These are phyloP conservation scores for Basidiobolus heterosporus DNA, from an alignment of 371 early-diverging fungal genomes.

Conservation along the genomic window DNA sequence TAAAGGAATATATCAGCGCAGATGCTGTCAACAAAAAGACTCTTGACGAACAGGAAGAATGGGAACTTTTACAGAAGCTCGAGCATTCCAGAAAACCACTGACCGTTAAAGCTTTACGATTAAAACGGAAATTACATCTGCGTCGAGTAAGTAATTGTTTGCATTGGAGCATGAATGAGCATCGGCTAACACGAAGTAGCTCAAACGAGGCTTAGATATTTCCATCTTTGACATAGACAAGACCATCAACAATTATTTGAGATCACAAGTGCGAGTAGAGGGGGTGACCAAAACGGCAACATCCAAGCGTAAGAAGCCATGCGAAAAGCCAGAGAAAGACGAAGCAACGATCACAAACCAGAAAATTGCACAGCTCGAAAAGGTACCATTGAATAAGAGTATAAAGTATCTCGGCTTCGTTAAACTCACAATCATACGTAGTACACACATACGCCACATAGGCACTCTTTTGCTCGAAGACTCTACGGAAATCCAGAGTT, in stretches of 20 bases:
- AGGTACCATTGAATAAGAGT: too few relatives aligned
- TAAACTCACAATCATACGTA: background rate
- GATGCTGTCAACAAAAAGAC: background rate
- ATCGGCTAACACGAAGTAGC: background rate
- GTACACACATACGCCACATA: conserved; percentile 33
- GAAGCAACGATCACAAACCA: too few relatives aligned
- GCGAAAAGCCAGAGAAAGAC: too few relatives aligned
- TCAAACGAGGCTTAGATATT: background rate
- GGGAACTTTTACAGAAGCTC: conserved; percentile 32
- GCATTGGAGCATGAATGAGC: background rate
- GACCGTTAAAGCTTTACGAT: conserved; percentile 27
- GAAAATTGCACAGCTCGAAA: too few relatives aligned
- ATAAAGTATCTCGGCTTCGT: too few relatives aligned
- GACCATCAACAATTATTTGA: too few relatives aligned
- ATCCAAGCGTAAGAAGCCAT: too few relatives aligned
- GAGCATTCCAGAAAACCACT: conserved; percentile 28
- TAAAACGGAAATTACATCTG: conserved; percentile 45
- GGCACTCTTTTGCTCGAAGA: conserved; percentile 51
- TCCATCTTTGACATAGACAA: background rate
- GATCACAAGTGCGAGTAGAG: too few relatives aligned
- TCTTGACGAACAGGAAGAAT: conserved; percentile 25
- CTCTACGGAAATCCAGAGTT: conserved; percentile 42
- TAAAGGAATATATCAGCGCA: too few relatives aligned
- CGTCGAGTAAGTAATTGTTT: conserved; percentile 18
- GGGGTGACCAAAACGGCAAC: too few relatives aligned